Base-by-base conservation (phyloP, 2,329 filamentous ascomycete genomes). In the Arthrinium phaeospermum region DNA sequence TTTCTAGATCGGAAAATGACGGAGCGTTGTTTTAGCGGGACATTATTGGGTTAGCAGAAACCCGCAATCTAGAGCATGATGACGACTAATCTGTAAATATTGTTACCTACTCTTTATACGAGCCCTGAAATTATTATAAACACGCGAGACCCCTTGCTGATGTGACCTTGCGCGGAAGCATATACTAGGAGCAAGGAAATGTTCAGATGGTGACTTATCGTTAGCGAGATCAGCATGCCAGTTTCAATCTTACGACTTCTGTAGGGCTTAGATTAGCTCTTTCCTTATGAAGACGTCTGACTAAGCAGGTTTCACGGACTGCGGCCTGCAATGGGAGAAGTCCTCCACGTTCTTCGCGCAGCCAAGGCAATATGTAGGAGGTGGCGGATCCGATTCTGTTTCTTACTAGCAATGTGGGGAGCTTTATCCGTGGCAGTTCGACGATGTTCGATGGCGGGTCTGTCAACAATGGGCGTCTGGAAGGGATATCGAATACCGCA, bases 331-430 rank as follows among this genome's bases (percentile, higher is more conserved):
- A n/a, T n/a, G 10, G 49, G 10, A 1, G n/a, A 10, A 57, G 19
- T 14, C 27, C 14, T 34, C 10, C 67, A 68, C 6, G 67, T 14
- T n/a, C n/a, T n/a, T n/a, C n/a, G n/a, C 44, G 44, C 67, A 68
- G 67, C 67, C 2, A 47, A 3, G 67, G 24, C 0, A 44, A 68
- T 34, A 44, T 68, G 44, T 44, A 68, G 3, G 67, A 68, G 67
- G 46, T 68, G 30, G 67, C 67, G 7, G 67, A 49, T 34, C 44
- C 67, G 2, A 68, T 68, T 7, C 14, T 68, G 67, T 68, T 49
- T 6, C 67, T 68, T 44, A 68, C 67, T 10, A 47, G 67, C 44
- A 47, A 46, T 5, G 46, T 24, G n/a, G 67, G 67, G 7, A 49
- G 44, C 44, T 68, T 44, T 14, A 14, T 68, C 7, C 44, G 30